phyloP scores from a whole-genome alignment of 371 early-diverging fungal genomes.

The Smittium mucronatum region DNA sequence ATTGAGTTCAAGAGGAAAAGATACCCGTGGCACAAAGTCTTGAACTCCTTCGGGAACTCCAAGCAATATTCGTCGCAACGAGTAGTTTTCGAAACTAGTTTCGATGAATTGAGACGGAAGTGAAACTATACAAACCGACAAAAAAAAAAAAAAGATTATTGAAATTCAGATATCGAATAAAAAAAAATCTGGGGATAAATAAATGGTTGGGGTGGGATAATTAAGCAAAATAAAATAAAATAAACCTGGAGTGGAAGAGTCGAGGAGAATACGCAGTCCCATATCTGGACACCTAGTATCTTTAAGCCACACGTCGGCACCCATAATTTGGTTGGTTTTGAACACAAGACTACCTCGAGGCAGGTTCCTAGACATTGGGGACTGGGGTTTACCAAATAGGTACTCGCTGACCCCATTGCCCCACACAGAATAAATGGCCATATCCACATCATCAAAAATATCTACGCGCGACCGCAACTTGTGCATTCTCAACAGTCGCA shows the following conservation, averaged over 20 bases:
- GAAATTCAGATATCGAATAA: neutral
- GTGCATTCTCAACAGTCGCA: slow-evolving; percentile 60
- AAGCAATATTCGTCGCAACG: slow-evolving; percentile 56
- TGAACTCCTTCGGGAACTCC: slow-evolving; percentile 81
- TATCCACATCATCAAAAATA: slow-evolving; percentile 48
- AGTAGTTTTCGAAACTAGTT: slow-evolving; percentile 45
- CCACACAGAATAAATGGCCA: slow-evolving; percentile 46
- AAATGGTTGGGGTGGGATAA: no score
- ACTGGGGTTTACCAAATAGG: slow-evolving; percentile 18
- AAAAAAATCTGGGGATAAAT: no score
- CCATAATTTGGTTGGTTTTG: slow-evolving; percentile 32
- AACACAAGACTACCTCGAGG: slow-evolving; percentile 28
- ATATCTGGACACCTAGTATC: slow-evolving; percentile 45
- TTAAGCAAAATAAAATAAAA: neutral
- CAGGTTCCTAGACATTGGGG: slow-evolving; percentile 14
- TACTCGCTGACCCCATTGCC: slow-evolving; percentile 27
- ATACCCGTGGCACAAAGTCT: slow-evolving; percentile 57
- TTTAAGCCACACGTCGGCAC: slow-evolving; percentile 36
- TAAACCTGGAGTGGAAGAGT: slow-evolving; percentile 9
- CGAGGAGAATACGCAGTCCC: slow-evolving; percentile 43
- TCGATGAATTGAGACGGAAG: slow-evolving; percentile 35
- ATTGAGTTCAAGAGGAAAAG: slow-evolving; percentile 83
- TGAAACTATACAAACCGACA: neutral
- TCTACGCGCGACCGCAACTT: slow-evolving; percentile 61
- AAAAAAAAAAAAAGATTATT: neutral